phyloP scores from a whole-genome alignment of 2,329 filamentous ascomycete genomes.

The Diplodia sapinea region DNA sequence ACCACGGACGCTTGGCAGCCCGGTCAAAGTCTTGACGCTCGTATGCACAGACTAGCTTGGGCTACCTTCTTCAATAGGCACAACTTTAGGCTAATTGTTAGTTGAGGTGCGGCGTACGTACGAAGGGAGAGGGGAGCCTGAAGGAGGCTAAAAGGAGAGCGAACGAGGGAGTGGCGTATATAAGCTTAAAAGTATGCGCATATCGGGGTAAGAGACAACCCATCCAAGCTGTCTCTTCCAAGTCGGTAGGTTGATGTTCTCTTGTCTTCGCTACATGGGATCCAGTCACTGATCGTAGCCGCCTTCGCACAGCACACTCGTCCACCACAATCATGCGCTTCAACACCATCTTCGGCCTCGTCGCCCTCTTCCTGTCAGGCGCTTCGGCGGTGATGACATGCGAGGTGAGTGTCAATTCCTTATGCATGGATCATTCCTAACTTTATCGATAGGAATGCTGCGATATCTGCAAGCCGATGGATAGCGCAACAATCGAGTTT shows the following conservation, averaged over 20 bases:
- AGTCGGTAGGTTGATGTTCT: not conserved
- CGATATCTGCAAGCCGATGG: not conserved
- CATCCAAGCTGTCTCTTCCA: not conserved
- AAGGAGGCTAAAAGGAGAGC: not conserved
- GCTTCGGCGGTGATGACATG: slow-evolving; percentile 1
- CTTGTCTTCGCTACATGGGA: not conserved
- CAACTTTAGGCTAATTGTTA: not conserved
- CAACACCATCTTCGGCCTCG: slow-evolving; percentile 2
- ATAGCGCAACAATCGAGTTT: not conserved
- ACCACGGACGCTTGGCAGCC: not conserved
- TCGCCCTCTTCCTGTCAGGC: not conserved
- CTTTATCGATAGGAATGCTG: not conserved
- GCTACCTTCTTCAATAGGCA: not conserved
- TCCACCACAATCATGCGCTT: slow-evolving; percentile 3
- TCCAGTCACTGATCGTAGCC: not conserved
- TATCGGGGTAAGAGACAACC: not conserved
- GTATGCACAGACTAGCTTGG: slow-evolving; percentile 9
- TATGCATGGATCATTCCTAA: not conserved
- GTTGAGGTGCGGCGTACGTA: not conserved
- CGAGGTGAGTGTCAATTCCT: not conserved
- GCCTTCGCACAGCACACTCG: not conserved
- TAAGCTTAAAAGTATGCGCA: slow-evolving; percentile 3
- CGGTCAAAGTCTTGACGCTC: not conserved
- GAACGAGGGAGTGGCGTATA: slow-evolving; percentile 10
- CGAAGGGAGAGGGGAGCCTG: not conserved